phyloP scores from a whole-genome alignment of 1,284 basidiomycete species.

The Microbotryum violaceum region DNA sequence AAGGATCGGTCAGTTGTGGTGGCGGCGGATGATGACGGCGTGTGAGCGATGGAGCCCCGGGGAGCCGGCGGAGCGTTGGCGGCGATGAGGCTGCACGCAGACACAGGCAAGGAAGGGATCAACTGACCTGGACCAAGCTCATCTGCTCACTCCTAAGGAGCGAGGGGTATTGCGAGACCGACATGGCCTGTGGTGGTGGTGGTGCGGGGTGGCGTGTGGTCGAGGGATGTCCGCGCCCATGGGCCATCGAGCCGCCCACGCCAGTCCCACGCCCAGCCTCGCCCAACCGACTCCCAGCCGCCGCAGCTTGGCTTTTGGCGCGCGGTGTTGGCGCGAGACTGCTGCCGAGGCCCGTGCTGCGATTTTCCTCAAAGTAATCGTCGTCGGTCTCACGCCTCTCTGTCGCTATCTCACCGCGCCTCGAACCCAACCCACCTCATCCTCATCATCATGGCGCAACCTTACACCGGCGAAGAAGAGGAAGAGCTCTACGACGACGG shows the following conservation, averaged over 20 bases:
- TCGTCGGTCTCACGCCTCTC: too few species aligned
- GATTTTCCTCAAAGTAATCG: too few species aligned
- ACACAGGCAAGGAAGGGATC: neutral
- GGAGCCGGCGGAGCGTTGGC: neutral
- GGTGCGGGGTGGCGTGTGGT: neutral
- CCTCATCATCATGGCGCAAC: neutral
- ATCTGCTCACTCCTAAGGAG: conserved; percentile 29
- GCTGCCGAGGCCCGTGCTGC: too few species aligned
- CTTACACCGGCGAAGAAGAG: conserved; percentile 4
- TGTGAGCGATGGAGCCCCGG: neutral
- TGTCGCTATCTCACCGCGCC: neutral
- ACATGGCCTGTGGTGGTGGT: neutral
- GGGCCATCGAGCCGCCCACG: too few species aligned
- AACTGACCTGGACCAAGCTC: conserved; percentile 27
- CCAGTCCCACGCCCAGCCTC: too few species aligned
- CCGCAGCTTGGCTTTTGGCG: too few species aligned
- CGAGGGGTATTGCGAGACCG: conserved; percentile 4
- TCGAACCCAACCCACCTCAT: neutral
- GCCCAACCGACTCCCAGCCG: too few species aligned
- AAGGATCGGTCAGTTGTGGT: neutral
- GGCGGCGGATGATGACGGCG: neutral
- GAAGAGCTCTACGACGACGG: conserved; percentile 11
- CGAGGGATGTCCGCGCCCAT: too few species aligned
- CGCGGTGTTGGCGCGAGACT: too few species aligned
- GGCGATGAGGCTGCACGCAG: too few species aligned